Base-by-base conservation (phyloP, 768 basidiomycete genomes). In the Multifurca ochricompacta region DNA sequence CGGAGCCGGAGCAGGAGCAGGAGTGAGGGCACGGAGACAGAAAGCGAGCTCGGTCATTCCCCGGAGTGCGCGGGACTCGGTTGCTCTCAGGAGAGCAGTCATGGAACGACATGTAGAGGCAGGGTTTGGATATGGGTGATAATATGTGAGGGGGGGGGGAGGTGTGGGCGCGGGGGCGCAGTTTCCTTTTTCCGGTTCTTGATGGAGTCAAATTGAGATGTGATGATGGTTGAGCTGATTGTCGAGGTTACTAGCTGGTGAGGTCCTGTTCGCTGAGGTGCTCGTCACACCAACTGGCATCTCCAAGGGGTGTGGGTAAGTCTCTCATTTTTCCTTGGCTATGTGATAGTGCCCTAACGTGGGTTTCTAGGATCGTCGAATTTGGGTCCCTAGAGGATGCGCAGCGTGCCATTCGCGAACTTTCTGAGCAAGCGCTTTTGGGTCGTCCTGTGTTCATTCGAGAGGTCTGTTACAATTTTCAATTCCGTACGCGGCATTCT, bases 181-280 rank as follows among this genome's bases (percentile, higher is more conserved):
- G 50, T 59, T 61, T 59, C 48, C 41, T 70, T 73, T 65, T 64
- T 58, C 63, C 53, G 48, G 67, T 70, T 71, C 71, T 62, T 68
- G 48, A 49, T 68, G 69, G 69, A 74, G 75, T 68, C 67, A 80
- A 51, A 70, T 58, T 68, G 70, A 86, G 80, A 77, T 75, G 81
- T 80, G 83, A 85, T 85, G 85, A 87, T 85, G 66, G 67, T 65
- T 70, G 59, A 84, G 83, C 79, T 89, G 85, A 87, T 80, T 77
- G 82, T 83, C 77, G 82, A 83, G 83, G 75, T 83, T 78, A 79
- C 81, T 85, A 95, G 95, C 91, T 83, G 95, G 95, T 79, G 93
- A 94, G 79, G 94, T 97, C 69, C 85, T 95, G 72, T 99, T 99
- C 83, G 90, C 95, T 81, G 95, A 99, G 84, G 92, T 99, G 64